A percentile compares a stretch with the other conserved stretches of the same genome.
Conservation (phyloP, 768 basidiomycete genomes). For the Auriscalpium microsporum region DNA sequence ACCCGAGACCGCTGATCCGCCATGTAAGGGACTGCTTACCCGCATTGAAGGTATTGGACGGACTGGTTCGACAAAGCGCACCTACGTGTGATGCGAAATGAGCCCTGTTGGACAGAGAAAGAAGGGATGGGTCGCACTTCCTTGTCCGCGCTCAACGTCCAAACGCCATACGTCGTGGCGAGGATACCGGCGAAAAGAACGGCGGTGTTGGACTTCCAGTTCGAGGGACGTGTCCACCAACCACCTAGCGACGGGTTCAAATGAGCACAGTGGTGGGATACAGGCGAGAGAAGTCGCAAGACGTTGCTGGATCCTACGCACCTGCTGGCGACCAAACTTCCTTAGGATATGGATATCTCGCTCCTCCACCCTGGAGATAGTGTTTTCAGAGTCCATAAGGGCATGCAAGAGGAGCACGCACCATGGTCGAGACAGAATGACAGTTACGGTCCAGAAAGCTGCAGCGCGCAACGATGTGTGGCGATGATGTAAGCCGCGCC, state of each 20-base stretch:
- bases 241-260: conserved; percentile 48
- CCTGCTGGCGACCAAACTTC: conserved; percentile 93
- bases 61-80: conserved; percentile 11
- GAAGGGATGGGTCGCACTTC: conserved; percentile 49
- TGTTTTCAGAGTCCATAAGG: background rate
- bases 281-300: background rate
- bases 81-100: background rate
- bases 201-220: conserved; percentile 83
- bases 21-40: conserved; percentile 2
- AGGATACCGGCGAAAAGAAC: conserved; percentile 64
- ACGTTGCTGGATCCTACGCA: conserved; percentile 24
- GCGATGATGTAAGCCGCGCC: no score
- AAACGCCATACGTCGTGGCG: conserved; percentile 56
- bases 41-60: conserved; percentile 16
- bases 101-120: background rate
- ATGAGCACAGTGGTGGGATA: background rate
- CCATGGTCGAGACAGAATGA: background rate
- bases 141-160: conserved; percentile 64
- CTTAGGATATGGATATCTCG: conserved; percentile 88
- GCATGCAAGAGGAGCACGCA: background rate
- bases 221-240: conserved; percentile 90
- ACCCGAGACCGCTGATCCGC: background rate
- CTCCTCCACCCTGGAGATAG: conserved; percentile 59
- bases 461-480: no score
- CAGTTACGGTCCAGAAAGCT: no score